These are phyloP conservation scores for Alisma plantagoaquatica DNA, from an alignment of 106 monocot species.

Conservation along the genomic window DNA sequence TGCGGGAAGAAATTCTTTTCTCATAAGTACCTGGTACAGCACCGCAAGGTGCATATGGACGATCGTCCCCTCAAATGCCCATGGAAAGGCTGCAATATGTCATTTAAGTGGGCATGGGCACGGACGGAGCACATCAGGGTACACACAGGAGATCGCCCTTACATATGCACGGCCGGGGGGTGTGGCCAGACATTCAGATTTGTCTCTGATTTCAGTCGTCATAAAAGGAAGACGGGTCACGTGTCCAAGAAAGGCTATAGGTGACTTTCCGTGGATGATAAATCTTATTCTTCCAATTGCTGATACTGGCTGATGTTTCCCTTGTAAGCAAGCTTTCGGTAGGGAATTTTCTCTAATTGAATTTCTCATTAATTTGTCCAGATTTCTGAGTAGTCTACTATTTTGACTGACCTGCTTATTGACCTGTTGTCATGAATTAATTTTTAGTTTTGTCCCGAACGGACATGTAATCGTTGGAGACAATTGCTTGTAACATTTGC, in stretches of 20 bases:
- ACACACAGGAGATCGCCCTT: conserved; percentile 79
- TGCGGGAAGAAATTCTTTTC: conserved; percentile 87
- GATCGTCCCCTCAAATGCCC: conserved; percentile 78
- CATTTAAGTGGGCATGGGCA: conserved; percentile 93
- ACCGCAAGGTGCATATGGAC: conserved; percentile 72
- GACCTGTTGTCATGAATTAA: no score
- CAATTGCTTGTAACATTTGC: no score
- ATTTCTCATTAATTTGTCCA: no score
- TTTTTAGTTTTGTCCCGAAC: no score
- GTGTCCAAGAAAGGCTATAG: conserved; percentile 30
- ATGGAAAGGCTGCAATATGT: conserved; percentile 85
- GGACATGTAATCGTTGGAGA: no score
- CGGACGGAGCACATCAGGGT: conserved; percentile 85
- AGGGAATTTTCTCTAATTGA: no score
- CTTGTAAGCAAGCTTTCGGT: no score
- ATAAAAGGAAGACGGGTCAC: conserved; percentile 89
- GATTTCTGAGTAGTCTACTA: no score
- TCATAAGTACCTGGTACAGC: conserved; percentile 79
- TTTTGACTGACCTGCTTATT: no score
- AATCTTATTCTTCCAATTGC: no score
- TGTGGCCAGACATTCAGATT: conserved; percentile 84
- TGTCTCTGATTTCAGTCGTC: conserved; percentile 84
- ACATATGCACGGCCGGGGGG: conserved; percentile 54
- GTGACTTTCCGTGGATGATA: no score
- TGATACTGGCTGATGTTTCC: no score